Percentiles rank a stretch among this genome's conserved stretches.
These are phyloP conservation scores for Kalanchoe fedtschenkoi DNA, from an alignment of 164 flowering plant genomes.

Conservation along the genomic window DNA sequence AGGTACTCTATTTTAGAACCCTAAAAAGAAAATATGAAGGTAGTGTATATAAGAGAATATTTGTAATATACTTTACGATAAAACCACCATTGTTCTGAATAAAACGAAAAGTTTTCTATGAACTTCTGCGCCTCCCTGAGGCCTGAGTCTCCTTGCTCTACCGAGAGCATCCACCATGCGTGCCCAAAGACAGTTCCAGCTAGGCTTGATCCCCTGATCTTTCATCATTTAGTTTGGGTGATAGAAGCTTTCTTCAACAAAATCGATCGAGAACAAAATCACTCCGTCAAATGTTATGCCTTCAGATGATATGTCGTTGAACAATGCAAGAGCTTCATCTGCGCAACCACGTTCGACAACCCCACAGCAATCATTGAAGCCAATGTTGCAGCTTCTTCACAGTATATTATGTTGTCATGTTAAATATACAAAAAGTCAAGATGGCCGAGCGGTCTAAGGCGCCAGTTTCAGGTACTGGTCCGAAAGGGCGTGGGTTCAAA, in stretches of 20 bases:
- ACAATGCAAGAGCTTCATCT: conserved; percentile 36
- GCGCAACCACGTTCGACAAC: conserved; percentile 51
- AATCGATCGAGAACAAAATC: conserved; percentile 39
- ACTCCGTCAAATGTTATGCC: conserved; percentile 33
- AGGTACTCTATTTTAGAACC: too few species aligned
- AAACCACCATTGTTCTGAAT: too few species aligned
- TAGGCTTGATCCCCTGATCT: conserved; percentile 55
- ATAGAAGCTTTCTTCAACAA: conserved; percentile 63
- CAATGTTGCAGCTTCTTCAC: conserved; percentile 67
- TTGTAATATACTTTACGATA: too few species aligned
- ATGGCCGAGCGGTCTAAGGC: conserved; percentile 99
- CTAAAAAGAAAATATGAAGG: too few species aligned
- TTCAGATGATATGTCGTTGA: conserved; percentile 41
- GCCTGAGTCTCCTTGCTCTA: conserved; percentile 63
- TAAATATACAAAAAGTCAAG: too few species aligned
- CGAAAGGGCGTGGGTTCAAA: conserved; percentile 99
- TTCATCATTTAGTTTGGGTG: conserved; percentile 54
- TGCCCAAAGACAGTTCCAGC: conserved; percentile 45
- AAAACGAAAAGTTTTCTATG: conserved; percentile 44
- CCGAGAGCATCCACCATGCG: conserved; percentile 83
- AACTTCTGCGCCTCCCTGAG: conserved; percentile 56
- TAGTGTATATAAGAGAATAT: too few species aligned
- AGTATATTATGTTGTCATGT: too few species aligned
- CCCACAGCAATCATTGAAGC: conserved; percentile 82
- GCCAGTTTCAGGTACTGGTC: conserved; percentile 99